Evolutionary conservation across 352 stramenopile species (phyloP).

Genomic region (Saprolegnia diclina): DNA sequence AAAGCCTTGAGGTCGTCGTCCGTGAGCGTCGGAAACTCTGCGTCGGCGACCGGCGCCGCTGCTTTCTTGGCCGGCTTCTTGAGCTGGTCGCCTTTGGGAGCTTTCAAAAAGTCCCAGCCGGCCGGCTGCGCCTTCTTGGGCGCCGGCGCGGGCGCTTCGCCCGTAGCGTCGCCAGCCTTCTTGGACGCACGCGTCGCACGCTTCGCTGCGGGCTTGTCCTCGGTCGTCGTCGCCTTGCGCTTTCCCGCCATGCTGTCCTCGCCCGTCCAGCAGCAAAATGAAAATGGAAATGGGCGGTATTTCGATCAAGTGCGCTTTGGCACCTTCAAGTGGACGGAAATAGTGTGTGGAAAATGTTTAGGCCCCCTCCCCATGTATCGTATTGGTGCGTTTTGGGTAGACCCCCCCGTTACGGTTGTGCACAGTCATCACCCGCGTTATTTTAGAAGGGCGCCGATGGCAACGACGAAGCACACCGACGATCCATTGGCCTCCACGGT

Average conservation of each 20-base stretch:
- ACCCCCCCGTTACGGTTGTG: not conserved
- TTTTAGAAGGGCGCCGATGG: not conserved
- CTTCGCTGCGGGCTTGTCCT: not conserved
- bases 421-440: not conserved
- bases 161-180: not conserved
- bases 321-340: too few species aligned
- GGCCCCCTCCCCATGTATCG: too few species aligned
- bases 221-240: not conserved
- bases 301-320: too few species aligned
- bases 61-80: constrained; percentile 24
- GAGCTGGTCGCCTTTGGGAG: constrained; percentile 9
- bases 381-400: not conserved
- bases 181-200: not conserved
- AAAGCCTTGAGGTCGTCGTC: constrained; percentile 8
- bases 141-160: not conserved
- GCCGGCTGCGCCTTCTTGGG: not conserved
- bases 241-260: not conserved
- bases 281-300: not conserved
- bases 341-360: too few species aligned
- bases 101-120: constrained; percentile 23
- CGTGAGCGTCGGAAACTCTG: constrained; percentile 16
- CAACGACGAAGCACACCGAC: not conserved
- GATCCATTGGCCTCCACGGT: not conserved
- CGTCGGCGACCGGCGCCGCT: not conserved
- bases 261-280: not conserved